phyloP scores from a whole-genome alignment of 1,139 yeast species.

The Debaryomyces fabryi region DNA sequence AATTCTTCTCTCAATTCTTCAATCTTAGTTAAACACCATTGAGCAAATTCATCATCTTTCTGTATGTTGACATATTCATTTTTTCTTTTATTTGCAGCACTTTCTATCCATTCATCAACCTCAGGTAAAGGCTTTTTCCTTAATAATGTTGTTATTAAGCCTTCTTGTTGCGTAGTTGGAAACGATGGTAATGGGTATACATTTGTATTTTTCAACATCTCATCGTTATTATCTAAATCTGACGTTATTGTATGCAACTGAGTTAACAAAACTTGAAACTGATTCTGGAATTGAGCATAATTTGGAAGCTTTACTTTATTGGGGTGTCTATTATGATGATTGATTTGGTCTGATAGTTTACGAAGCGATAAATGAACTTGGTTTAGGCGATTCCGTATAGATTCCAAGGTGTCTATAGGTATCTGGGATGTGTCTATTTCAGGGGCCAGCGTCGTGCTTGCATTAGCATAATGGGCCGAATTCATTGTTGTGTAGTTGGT shows the following conservation, averaged over 20 bases:
- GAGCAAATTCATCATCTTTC: slow-evolving; percentile 57
- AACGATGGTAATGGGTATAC: slow-evolving; percentile 82
- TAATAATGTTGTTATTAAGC: slow-evolving; percentile 75
- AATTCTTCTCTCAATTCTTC: slow-evolving; percentile 57
- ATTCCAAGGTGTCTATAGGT: slow-evolving; percentile 45
- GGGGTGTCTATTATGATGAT: slow-evolving; percentile 43
- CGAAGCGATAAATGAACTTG: slow-evolving; percentile 49
- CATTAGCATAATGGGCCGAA: not conserved
- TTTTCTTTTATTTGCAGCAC: slow-evolving; percentile 46
- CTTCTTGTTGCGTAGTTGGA: slow-evolving; percentile 84
- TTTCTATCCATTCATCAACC: slow-evolving; percentile 81
- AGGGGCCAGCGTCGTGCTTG: not conserved
- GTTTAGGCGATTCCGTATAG: slow-evolving; percentile 45
- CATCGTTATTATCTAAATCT: slow-evolving; percentile 64
- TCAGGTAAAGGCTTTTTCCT: slow-evolving; percentile 90
- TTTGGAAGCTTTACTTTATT: slow-evolving; percentile 42
- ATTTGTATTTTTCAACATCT: slow-evolving; percentile 63
- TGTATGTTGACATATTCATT: slow-evolving; percentile 21
- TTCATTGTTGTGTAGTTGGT: not conserved
- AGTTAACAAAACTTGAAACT: slow-evolving; percentile 78
- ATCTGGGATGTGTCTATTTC: slow-evolving; percentile 29
- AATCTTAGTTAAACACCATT: slow-evolving; percentile 62
- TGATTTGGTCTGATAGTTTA: slow-evolving; percentile 46
- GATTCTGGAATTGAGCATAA: slow-evolving; percentile 62
- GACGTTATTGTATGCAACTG: slow-evolving; percentile 76